phyloP scores from a whole-genome alignment of 106 monocot genomes.

The Iris macrosiphon region DNA sequence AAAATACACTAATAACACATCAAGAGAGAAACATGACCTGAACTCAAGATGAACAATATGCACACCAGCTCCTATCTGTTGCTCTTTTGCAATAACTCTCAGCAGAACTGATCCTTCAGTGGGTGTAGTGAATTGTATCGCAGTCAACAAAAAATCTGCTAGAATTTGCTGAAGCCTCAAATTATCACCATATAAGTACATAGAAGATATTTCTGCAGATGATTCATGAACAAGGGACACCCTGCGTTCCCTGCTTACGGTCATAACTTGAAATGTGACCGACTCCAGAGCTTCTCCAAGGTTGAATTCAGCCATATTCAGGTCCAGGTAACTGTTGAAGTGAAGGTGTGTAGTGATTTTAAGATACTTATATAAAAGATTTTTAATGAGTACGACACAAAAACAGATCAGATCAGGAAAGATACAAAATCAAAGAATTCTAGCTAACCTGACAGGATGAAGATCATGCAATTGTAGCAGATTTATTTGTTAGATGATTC shows the following conservation, averaged over 20 bases:
- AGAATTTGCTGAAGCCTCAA: constrained; percentile 82
- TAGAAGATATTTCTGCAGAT: constrained; percentile 47
- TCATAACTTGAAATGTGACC: constrained; percentile 55
- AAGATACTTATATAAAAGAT: neutral
- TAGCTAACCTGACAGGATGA: neutral
- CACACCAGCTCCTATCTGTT: constrained; percentile 49
- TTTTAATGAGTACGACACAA: neutral
- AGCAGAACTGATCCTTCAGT: constrained; percentile 53
- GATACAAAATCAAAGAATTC: neutral
- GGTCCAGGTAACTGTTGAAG: constrained; percentile 69
- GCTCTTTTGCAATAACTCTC: constrained; percentile 39
- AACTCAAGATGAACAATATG: constrained; percentile 80
- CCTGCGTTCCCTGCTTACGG: constrained; percentile 49
- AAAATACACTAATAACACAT: no score
- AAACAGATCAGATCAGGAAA: neutral
- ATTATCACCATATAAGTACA: constrained; percentile 78
- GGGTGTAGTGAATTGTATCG: constrained; percentile 57
- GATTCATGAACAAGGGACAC: constrained; percentile 55
- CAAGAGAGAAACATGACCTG: constrained; percentile 31
- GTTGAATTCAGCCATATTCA: constrained; percentile 58
- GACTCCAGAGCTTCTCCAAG: constrained; percentile 64
- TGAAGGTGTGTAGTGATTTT: neutral
- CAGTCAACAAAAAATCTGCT: constrained; percentile 53
- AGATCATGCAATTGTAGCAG: no score
- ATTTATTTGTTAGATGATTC: no score